Conservation (phyloP, 495 filamentous ascomycete species). For the Hypoxylon crocopeplum region DNA sequence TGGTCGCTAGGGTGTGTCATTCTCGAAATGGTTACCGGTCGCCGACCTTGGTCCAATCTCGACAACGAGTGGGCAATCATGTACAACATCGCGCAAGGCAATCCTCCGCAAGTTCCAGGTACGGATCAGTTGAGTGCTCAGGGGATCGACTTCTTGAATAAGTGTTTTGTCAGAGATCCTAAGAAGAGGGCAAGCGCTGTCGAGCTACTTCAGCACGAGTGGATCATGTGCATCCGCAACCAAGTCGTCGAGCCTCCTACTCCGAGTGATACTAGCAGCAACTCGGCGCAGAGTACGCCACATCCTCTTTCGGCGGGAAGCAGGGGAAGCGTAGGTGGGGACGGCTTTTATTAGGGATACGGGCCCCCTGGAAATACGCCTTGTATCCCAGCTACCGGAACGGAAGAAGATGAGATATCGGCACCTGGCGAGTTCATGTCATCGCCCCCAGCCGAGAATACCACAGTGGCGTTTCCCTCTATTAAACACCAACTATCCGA, state of each 20-base stretch:
- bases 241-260: conserved; percentile 62
- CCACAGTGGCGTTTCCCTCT: not conserved
- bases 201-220: conserved; percentile 93
- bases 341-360: conserved; percentile 42
- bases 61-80: conserved; percentile 99
- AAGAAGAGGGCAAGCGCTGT: conserved; percentile 78
- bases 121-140: conserved; percentile 81
- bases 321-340: conserved; percentile 33
- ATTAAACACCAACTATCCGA: not conserved
- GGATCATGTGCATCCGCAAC: conserved; percentile 75
- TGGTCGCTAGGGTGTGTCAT: conserved; percentile 98
- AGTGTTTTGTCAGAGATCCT: conserved; percentile 89
- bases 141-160: conserved; percentile 86
- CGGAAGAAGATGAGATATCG: conserved; percentile 11
- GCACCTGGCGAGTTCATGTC: not conserved
- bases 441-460: not conserved
- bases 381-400: conserved; percentile 19
- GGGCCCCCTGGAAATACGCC: conserved; percentile 28
- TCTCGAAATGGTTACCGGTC: conserved; percentile 95
- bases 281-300: conserved; percentile 49
- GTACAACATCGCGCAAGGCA: conserved; percentile 99
- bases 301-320: conserved; percentile 33
- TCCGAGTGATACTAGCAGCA: conserved; percentile 55
- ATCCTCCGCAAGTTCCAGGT: conserved; percentile 82
- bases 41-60: conserved; percentile 93